These are phyloP conservation scores for Guillardia theta DNA, from an alignment of 78 protist species.

Conservation along the genomic window DNA sequence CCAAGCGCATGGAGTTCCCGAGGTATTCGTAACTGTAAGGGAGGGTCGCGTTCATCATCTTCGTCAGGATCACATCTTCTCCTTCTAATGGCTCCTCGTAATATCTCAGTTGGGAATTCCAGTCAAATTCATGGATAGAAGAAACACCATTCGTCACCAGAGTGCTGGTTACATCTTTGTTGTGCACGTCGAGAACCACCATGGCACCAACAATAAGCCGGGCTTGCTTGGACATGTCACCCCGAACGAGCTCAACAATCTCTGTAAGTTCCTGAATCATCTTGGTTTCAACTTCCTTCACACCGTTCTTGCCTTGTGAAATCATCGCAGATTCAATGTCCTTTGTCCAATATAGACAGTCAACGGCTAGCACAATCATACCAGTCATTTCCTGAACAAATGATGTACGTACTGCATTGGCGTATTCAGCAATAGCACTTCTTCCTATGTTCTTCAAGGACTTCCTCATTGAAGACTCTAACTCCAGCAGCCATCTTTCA, in stretches of 20 bases:
- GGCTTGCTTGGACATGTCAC: conserved; percentile 69
- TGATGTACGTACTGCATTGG: not conserved
- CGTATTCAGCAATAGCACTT: conserved; percentile 66
- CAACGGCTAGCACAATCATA: conserved; percentile 65
- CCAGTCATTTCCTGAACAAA: conserved; percentile 45
- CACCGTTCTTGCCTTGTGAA: conserved; percentile 50
- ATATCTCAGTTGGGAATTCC: conserved; percentile 91
- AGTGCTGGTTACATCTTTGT: conserved; percentile 80
- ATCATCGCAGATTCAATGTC: conserved; percentile 74
- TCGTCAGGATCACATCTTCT: conserved; percentile 71
- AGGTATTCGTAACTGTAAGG: conserved; percentile 83
- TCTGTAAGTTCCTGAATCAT: not conserved
- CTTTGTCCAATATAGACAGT: conserved; percentile 94
- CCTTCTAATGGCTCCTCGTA: conserved; percentile 71
- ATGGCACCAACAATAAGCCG: conserved; percentile 78
- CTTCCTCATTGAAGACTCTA: conserved; percentile 60
- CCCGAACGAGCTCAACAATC: not conserved
- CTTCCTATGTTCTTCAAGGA: conserved; percentile 59
- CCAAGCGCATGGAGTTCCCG: conserved; percentile 81
- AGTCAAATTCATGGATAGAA: conserved; percentile 82
- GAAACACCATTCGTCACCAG: conserved; percentile 83
- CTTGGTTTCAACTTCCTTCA: conserved; percentile 57
- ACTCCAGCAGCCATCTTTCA: conserved; percentile 86
- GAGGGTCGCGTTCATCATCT: conserved; percentile 75
- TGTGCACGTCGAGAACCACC: conserved; percentile 89